These are phyloP conservation scores for Sphagnum magellanicum DNA, from an alignment of 228 moss, liverwort and hornwort genomes.

Conservation along the genomic window DNA sequence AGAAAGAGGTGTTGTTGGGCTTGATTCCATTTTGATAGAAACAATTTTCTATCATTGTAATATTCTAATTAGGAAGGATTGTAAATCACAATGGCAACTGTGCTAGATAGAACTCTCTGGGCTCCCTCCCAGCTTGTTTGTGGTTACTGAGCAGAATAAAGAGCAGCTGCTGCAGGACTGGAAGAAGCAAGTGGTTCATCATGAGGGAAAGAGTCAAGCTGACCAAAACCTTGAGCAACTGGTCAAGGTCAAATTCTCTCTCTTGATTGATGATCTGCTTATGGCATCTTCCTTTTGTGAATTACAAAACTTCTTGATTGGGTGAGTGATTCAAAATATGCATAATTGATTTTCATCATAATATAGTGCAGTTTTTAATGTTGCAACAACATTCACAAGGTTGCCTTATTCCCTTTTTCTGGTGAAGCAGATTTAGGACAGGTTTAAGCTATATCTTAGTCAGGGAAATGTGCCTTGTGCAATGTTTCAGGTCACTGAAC, in stretches of 20 bases:
- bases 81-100: no score
- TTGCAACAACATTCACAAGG: no score
- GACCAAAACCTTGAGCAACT: conserved; percentile 62
- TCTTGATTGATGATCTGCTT: background rate
- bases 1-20: no score
- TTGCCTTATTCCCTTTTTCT: background rate
- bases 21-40: no score
- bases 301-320: no score
- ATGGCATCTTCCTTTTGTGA: background rate
- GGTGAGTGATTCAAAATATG: no score
- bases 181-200: conserved; percentile 65
- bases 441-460: background rate
- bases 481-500: conserved; percentile 55
- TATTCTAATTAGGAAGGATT: no score
- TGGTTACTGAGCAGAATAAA: conserved; percentile 15
- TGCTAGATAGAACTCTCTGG: no score
- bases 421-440: background rate
- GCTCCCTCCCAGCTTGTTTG: background rate
- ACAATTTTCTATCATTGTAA: no score
- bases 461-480: background rate
- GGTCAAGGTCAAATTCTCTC: conserved; percentile 35
- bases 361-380: no score
- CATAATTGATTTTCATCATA: no score
- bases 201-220: conserved; percentile 74
- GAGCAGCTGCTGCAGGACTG: conserved; percentile 53